Conservation (phyloP, 208 protist genomes). For the Angomonas deanei region DNA sequence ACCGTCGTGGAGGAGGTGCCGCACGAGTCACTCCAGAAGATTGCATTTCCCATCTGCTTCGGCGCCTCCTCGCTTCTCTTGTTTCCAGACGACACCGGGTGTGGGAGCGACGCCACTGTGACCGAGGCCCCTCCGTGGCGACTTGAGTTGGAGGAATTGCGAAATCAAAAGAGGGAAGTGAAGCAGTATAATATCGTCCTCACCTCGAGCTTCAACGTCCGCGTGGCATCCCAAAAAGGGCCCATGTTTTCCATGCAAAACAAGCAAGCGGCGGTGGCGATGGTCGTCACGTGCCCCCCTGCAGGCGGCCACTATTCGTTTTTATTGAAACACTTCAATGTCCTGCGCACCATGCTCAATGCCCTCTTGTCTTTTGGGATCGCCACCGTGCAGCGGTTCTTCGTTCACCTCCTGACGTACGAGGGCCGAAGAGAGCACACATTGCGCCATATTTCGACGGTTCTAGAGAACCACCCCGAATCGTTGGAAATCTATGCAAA, state of each 20-base stretch:
- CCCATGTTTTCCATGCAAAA: slow-evolving; percentile 48
- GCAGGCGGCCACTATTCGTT: slow-evolving; percentile 41
- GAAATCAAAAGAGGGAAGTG: slow-evolving; percentile 37
- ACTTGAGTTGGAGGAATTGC: slow-evolving; percentile 47
- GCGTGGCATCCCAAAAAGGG: slow-evolving; percentile 40
- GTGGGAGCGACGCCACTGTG: background rate
- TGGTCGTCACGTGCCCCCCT: slow-evolving; percentile 61
- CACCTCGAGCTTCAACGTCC: slow-evolving; percentile 42
- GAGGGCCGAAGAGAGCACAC: slow-evolving; percentile 12
- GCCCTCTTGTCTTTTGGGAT: slow-evolving; percentile 60
- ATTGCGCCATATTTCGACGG: slow-evolving; percentile 16
- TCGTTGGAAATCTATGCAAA: too few relatives aligned
- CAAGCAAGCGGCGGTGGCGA: slow-evolving; percentile 40
- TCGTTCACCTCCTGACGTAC: slow-evolving; percentile 26
- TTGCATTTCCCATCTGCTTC: slow-evolving; percentile 63
- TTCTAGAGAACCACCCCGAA: slow-evolving; percentile 29
- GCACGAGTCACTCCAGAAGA: slow-evolving; percentile 61
- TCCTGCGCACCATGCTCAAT: slow-evolving; percentile 55
- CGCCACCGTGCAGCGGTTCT: slow-evolving; percentile 57
- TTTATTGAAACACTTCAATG: slow-evolving; percentile 51
- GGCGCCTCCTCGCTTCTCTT: slow-evolving; percentile 11
- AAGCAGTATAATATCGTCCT: slow-evolving; percentile 56
- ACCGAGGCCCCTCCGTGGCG: slow-evolving; percentile 48
- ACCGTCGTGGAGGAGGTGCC: slow-evolving; percentile 43
- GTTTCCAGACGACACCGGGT: background rate